phyloP scores from a whole-genome alignment of 1,139 yeast genomes.

The Debaryomyces psychrophilus region DNA sequence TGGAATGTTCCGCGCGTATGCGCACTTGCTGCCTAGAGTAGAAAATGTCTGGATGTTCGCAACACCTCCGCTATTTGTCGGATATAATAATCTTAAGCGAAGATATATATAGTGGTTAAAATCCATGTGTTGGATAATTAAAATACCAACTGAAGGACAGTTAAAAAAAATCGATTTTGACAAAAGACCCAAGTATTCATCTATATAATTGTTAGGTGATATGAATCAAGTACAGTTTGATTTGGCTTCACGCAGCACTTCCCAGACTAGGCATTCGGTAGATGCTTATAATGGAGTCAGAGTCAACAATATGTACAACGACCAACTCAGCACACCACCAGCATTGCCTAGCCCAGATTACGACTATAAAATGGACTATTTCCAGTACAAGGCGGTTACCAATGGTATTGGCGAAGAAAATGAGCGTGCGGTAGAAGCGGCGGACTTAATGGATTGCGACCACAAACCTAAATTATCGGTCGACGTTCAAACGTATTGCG shows the following conservation, averaged over 20 bases:
- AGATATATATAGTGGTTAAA: neutral
- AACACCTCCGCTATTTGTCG: constrained; percentile 1
- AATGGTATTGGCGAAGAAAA: neutral
- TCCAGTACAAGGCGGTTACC: constrained; percentile 1
- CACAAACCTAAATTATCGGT: constrained; percentile 4
- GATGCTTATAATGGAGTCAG: neutral
- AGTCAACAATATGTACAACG: neutral
- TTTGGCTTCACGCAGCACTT: neutral
- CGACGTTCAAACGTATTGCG: constrained; percentile 1
- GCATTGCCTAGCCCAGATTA: neutral
- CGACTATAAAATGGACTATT: constrained; percentile 7
- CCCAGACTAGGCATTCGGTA: neutral
- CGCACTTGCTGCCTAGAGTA: constrained; percentile 2
- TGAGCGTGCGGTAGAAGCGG: neutral
- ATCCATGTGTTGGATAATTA: neutral
- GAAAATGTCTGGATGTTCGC: constrained; percentile 1
- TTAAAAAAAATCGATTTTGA: neutral
- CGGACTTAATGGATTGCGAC: neutral
- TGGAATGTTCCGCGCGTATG: constrained; percentile 1
- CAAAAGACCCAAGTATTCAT: neutral
- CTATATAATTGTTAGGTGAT: neutral
- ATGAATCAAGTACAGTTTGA: constrained; percentile 4
- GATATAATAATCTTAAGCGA: neutral
- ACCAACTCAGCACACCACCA: constrained; percentile 8
- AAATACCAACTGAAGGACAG: neutral